phyloP scores from a whole-genome alignment of 371 early-diverging fungal genomes.

The Parasitella parasitica region DNA sequence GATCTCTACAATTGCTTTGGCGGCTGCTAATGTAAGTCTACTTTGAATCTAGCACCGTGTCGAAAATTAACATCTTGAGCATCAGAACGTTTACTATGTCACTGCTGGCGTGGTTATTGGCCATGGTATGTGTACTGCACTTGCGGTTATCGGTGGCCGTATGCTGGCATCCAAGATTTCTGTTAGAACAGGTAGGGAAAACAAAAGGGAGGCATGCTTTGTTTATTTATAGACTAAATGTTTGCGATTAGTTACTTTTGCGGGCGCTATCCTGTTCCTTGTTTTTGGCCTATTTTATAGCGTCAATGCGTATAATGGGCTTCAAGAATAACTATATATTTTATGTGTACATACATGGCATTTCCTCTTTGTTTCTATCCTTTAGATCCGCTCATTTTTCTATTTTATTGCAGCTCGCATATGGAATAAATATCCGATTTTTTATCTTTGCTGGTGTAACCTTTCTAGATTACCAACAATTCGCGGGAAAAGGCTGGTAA shows the following conservation, averaged over 20 bases:
- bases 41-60: not conserved
- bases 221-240: constrained; percentile 1
- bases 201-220: not conserved
- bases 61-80: not conserved
- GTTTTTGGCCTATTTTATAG: constrained; percentile 78
- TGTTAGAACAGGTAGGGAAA: constrained; percentile 76
- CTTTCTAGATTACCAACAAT: not conserved
- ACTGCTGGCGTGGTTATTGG: constrained; percentile 86
- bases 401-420: not conserved
- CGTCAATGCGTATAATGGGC: constrained; percentile 40
- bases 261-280: constrained; percentile 84
- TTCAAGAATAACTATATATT: constrained; percentile 14
- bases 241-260: constrained; percentile 67
- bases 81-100: constrained; percentile 78
- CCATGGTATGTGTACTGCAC: constrained; percentile 86
- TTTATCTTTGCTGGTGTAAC: not conserved
- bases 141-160: constrained; percentile 93
- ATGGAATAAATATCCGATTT: not conserved
- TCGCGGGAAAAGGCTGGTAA: not conserved
- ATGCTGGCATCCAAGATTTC: constrained; percentile 90
- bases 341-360: not conserved
- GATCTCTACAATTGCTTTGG: constrained; percentile 91
- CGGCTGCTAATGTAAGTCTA: constrained; percentile 82
- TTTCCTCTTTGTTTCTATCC: not conserved
- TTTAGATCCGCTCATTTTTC: not conserved